A percentile compares a stretch with the other conserved stretches of the same genome.
Evolutionary conservation across 306 rosid species (phyloP).

Genomic region (Dryas alaskensis): DNA sequence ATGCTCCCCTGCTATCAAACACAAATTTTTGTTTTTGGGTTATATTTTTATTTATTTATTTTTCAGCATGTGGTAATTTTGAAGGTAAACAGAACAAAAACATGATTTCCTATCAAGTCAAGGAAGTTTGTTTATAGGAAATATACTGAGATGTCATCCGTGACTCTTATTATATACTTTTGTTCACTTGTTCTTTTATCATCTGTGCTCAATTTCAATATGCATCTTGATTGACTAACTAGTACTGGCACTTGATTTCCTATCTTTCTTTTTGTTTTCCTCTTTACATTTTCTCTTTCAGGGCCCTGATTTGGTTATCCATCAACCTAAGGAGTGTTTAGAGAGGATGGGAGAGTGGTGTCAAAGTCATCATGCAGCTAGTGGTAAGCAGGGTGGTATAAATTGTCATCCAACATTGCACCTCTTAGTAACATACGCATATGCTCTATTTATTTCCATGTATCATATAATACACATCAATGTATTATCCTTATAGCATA

Average conservation of each 20-base stretch:
- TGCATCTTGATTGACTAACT: background rate
- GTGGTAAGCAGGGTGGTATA: slow-evolving; percentile 64
- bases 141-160: background rate
- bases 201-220: background rate
- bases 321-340: slow-evolving; percentile 78
- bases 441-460: slow-evolving; percentile 7
- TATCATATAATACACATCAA: background rate
- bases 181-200: background rate
- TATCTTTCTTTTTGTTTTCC: background rate
- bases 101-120: background rate
- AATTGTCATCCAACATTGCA: slow-evolving; percentile 12
- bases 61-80: background rate
- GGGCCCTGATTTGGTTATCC: slow-evolving; percentile 98
- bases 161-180: background rate
- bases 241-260: background rate
- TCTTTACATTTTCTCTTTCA: slow-evolving; percentile 33
- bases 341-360: slow-evolving; percentile 98
- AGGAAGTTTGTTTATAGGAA: background rate
- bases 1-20: background rate
- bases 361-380: slow-evolving; percentile 79
- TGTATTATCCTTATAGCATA: slow-evolving; percentile 7
- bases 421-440: background rate
- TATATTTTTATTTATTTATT: background rate
- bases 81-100: background rate
- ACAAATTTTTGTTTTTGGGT: background rate